Evolutionary conservation across 2,329 filamentous ascomycete genomes (phyloP), one percentile per base, ranked within the genome.

Genomic region (Arthrobotrys sinensis): DNA sequence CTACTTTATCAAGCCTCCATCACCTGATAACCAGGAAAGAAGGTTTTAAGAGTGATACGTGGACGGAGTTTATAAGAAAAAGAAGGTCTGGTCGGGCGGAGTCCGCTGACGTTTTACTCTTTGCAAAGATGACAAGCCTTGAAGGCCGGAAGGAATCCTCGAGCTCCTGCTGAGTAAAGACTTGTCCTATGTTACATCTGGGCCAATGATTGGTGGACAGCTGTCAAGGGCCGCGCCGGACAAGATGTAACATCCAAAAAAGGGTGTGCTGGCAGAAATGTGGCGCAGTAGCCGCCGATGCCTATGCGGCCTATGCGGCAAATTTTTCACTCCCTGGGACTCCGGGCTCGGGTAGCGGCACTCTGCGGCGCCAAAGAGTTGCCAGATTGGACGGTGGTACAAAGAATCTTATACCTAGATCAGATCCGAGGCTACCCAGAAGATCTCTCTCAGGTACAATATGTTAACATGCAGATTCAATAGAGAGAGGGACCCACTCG

Each of bases 141-240:
- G 45, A 50, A 28, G 43, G 34, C 34, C 53, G 64, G 52, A 45
- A 48, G 34, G 21, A 48, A 66, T 38, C 21, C 64, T 69, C 28
- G 57, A 77, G 57, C 57, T 57, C 53, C 63, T 64, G 66, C 66
- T 71, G 66, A 65, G 43, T 65, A 71, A 77, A 21, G 36, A 28
- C 50, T 21, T 75, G 50, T 45, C 52, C 57, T 53, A 32, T 21
- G 66, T 71, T 77, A 63, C 65, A 70, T 66, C 48, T 70, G 48
- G 21, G 55, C 66, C 65, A 65, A 70, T 77, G 65, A 77, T 77
- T 77, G 72, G 72, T 65, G 21, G 53, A 68, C 71, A 69, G 45
- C 71, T 68, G 64, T 66, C 71, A 68, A 48, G 64, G 71, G 46
- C 50, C 50, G 24, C 52, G 40, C 63, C 45, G 43, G 45, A 38